Evolutionary conservation across 345 rosid species (phyloP).

Genomic region (Eucalyptus curtisii): DNA sequence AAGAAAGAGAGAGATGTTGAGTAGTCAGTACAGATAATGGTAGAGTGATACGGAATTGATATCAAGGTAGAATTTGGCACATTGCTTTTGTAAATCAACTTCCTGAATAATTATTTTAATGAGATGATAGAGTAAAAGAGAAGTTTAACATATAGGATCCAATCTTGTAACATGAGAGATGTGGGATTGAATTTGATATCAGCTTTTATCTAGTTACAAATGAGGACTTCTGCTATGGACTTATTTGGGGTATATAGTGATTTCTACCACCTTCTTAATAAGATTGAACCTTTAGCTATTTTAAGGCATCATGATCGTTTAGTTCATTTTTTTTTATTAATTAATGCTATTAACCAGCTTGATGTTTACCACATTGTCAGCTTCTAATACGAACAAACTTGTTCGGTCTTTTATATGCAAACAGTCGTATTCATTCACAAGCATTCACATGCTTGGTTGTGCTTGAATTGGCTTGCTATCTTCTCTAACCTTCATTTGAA

Average conservation of each 20-base stretch:
- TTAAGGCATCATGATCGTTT: not conserved
- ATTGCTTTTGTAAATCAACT: not conserved
- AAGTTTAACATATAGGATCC: not conserved
- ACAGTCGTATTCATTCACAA: not conserved
- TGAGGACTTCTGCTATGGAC: not conserved
- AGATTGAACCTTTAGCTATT: not conserved
- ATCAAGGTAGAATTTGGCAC: not conserved
- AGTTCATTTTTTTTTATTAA: not conserved
- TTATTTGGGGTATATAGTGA: not conserved
- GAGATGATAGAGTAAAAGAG: not conserved
- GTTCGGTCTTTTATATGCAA: too few relatives aligned
- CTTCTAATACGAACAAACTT: not conserved
- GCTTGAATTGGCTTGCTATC: not conserved
- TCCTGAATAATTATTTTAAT: not conserved
- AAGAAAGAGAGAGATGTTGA: not conserved
- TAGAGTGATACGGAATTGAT: not conserved
- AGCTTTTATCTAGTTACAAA: not conserved
- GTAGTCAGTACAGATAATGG: not conserved
- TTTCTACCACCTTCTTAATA: not conserved
- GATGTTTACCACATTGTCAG: not conserved
- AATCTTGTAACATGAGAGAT: not conserved
- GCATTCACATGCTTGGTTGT: not conserved
- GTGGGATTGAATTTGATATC: not conserved
- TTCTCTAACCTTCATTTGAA: not conserved
- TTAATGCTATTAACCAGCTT: not conserved